Evolutionary conservation across 2,329 filamentous ascomycete species (phyloP).

Genomic region (Xylaria sp.): DNA sequence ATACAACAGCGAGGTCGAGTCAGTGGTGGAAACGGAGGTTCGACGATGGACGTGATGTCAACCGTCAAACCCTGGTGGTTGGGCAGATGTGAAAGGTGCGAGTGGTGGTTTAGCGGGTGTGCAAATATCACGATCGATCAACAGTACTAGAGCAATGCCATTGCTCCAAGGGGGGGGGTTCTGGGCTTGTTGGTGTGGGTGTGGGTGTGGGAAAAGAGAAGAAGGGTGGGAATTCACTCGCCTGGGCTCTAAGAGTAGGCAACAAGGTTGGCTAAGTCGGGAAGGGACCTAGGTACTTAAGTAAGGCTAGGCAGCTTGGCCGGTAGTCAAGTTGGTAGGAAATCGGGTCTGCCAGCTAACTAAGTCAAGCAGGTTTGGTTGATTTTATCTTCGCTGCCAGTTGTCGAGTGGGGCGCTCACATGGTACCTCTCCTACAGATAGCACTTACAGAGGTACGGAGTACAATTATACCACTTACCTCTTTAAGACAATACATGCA

Average conservation of each 20-base stretch:
- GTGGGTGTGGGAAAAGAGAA: slow-evolving; percentile 47
- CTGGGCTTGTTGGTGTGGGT: slow-evolving; percentile 46
- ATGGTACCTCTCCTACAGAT: too few species aligned
- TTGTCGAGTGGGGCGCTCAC: neutral
- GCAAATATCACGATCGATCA: slow-evolving; percentile 50
- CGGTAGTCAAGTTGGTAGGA: slow-evolving; percentile 5
- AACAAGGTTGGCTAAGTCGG: slow-evolving; percentile 10
- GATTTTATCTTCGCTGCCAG: slow-evolving; percentile 22
- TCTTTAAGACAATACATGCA: too few species aligned
- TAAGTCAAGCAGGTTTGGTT: slow-evolving; percentile 24
- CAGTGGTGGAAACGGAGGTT: slow-evolving; percentile 42
- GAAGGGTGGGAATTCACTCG: slow-evolving; percentile 42
- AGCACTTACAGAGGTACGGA: too few species aligned
- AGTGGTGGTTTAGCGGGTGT: slow-evolving; percentile 46
- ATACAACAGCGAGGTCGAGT: slow-evolving; percentile 40
- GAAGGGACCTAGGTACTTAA: neutral
- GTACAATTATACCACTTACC: neutral
- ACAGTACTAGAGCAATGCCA: slow-evolving; percentile 45
- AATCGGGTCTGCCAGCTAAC: slow-evolving; percentile 31
- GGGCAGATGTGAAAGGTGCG: slow-evolving; percentile 44
- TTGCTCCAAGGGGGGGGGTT: slow-evolving; percentile 39
- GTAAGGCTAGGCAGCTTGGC: neutral
- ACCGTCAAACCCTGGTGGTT: slow-evolving; percentile 46
- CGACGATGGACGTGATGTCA: slow-evolving; percentile 49
- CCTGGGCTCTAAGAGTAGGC: slow-evolving; percentile 26